Evolutionary conservation across 2,329 filamentous ascomycete species (phyloP).

Genomic region (Claviceps sp.): DNA sequence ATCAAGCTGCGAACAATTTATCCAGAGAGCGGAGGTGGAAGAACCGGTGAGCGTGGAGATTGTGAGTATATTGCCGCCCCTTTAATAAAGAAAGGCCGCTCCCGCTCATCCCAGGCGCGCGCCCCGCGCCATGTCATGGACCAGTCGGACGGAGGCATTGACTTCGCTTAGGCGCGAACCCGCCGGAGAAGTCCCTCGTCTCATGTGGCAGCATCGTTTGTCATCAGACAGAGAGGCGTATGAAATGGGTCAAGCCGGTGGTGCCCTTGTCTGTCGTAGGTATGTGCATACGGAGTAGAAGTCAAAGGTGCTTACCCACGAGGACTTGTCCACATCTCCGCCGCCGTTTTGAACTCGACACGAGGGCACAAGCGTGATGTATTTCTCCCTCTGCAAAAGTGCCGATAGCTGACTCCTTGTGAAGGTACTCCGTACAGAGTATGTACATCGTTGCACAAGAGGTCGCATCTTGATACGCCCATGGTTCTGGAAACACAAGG

Average conservation of each 20-base stretch:
- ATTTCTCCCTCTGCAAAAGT: neutral
- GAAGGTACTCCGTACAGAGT: too few species aligned
- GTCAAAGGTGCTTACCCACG: neutral
- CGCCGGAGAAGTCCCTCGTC: neutral
- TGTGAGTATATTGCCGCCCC: neutral
- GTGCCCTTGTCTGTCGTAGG: neutral
- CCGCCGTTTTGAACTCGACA: neutral
- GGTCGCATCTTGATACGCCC: slow-evolving; percentile 3
- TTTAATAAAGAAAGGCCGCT: neutral
- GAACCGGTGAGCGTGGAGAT: neutral
- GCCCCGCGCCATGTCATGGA: neutral
- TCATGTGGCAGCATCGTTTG: neutral
- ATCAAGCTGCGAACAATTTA: neutral
- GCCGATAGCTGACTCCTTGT: neutral
- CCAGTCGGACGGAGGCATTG: slow-evolving; percentile 1
- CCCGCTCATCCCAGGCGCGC: neutral
- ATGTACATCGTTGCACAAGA: neutral
- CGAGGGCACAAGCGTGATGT: neutral
- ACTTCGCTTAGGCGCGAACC: neutral
- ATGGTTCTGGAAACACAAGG: neutral
- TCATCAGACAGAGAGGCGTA: neutral
- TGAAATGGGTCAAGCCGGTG: neutral
- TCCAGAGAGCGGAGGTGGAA: neutral
- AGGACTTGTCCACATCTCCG: neutral
- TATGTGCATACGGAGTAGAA: neutral